Evolutionary conservation across 768 basidiomycete genomes (phyloP).

Genomic region (Boletus tylopilopsis): DNA sequence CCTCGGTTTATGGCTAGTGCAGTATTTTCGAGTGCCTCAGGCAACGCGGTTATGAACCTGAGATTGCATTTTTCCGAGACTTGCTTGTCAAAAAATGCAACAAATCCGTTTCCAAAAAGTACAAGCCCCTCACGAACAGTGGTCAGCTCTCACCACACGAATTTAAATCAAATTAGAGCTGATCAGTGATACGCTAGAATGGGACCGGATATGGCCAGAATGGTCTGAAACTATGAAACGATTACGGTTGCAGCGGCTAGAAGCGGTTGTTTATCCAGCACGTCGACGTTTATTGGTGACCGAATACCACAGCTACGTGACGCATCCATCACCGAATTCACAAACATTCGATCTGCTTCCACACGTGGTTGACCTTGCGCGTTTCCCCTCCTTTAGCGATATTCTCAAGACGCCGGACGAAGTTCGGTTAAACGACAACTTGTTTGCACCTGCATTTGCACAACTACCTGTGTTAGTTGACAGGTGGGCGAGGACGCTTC

Average conservation of each 20-base stretch:
- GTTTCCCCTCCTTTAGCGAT: conserved; percentile 10
- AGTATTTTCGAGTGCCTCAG: conserved; percentile 19
- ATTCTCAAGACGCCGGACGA: conserved; percentile 5
- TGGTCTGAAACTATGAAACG: conserved; percentile 1
- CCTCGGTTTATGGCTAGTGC: not conserved
- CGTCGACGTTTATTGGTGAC: conserved; percentile 6
- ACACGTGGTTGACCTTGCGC: conserved; percentile 12
- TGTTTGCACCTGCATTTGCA: conserved; percentile 11
- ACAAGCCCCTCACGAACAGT: conserved; percentile 9
- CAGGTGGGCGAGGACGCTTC: conserved; percentile 9
- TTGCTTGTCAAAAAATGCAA: not conserved
- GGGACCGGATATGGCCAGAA: conserved; percentile 6
- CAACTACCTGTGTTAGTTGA: conserved; percentile 7
- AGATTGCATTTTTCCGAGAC: conserved; percentile 2
- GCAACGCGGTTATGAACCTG: conserved; percentile 11
- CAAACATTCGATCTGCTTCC: conserved; percentile 9
- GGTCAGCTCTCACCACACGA: not conserved
- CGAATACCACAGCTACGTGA: conserved; percentile 13
- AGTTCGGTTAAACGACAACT: not conserved
- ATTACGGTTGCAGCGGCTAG: conserved; percentile 2
- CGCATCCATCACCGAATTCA: not conserved
- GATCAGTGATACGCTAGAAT: conserved; percentile 6
- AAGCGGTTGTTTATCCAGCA: not conserved
- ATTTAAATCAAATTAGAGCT: not conserved
- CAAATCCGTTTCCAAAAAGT: conserved; percentile 6